Evolutionary conservation across 2,329 filamentous ascomycete genomes (phyloP), one percentile per base, ranked within the genome.

Genomic region (Chrysoporthe austroafricana): DNA sequence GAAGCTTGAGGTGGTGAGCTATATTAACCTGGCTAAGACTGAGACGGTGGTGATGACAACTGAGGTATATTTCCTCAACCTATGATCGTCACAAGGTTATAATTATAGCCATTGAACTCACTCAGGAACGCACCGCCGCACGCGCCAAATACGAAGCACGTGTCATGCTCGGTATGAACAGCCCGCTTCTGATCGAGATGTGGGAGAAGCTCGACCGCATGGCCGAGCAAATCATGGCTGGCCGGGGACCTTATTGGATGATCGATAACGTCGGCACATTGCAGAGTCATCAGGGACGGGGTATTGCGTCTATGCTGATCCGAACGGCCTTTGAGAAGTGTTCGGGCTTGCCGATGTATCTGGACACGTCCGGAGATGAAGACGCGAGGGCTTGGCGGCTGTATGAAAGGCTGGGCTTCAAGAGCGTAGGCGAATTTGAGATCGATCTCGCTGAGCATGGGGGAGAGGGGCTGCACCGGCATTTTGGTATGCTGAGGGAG

Each of bases 201-300:
- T 67, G 66, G 66, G 66, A 67, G 48, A 61, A 57, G 11, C 62
- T 67, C 5, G 66, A 65, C 46, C 56, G 62, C 48, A 65, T 62
- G 66, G 4, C 46, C 18, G 66, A 64, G 62, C n/a, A 65, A 62
- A 46, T 67, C 3, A 63, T 67, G 34, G 46, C 36, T 5, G 63
- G 48, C 11, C 52, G 44, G 42, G 63, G 67, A 5, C 43, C 48
- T 3, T 44, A 66, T 58, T 60, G 54, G 42, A 42, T 58, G 48
- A 26, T 63, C 32, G 64, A 69, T 54, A 69, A 66, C 32, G 59
- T 69, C 48, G 67, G 64, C 52, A 66, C 59, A 3, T 14, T 66
- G 21, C 63, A 66, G 32, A 57, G 52, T 1, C 57, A 68, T 46
- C 62, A 64, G 48, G 56, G 62, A 2, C 21, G 46, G 32, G 67